Evolutionary conservation across 805 yeast species (phyloP).

Genomic region (Cyberlindnera meyerae): DNA sequence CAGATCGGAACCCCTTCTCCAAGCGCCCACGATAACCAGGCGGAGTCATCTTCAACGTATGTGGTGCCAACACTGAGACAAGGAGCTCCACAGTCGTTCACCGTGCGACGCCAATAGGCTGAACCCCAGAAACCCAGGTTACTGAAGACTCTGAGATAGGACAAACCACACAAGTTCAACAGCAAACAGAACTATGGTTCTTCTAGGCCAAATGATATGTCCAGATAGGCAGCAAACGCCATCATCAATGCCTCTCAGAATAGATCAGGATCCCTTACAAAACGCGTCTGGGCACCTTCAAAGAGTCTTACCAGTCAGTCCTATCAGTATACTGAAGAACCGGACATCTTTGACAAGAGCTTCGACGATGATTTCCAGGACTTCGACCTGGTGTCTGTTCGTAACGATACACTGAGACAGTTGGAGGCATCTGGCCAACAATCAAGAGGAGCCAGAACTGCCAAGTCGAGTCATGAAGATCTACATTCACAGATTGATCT

Average conservation of each 20-base stretch:
- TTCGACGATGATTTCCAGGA: constrained; percentile 22
- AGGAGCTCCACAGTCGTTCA: constrained; percentile 22
- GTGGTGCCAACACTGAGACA: constrained; percentile 23
- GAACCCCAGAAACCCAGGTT: constrained; percentile 24
- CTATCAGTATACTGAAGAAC: constrained; percentile 15
- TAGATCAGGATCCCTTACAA: constrained; percentile 2
- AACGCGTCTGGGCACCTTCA: constrained; percentile 23
- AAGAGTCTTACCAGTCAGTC: constrained; percentile 11
- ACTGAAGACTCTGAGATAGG: constrained; percentile 32
- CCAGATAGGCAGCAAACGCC: constrained; percentile 26
- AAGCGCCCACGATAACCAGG: not conserved
- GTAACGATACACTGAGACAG: constrained; percentile 24
- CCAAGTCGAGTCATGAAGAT: constrained; percentile 8
- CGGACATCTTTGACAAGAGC: constrained; percentile 22
- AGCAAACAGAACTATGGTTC: constrained; percentile 9
- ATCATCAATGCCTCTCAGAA: constrained; percentile 3
- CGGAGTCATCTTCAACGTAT: constrained; percentile 6
- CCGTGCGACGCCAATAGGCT: constrained; percentile 20
- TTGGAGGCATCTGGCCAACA: constrained; percentile 23
- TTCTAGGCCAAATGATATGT: constrained; percentile 14
- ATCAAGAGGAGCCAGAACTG: constrained; percentile 18
- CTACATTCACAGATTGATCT: constrained; percentile 3
- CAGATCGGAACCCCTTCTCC: not conserved
- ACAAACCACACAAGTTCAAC: constrained; percentile 17
- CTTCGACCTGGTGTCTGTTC: constrained; percentile 16